Conservation (phyloP, 2,329 filamentous ascomycete genomes). For the Colletotrichum sp. region DNA sequence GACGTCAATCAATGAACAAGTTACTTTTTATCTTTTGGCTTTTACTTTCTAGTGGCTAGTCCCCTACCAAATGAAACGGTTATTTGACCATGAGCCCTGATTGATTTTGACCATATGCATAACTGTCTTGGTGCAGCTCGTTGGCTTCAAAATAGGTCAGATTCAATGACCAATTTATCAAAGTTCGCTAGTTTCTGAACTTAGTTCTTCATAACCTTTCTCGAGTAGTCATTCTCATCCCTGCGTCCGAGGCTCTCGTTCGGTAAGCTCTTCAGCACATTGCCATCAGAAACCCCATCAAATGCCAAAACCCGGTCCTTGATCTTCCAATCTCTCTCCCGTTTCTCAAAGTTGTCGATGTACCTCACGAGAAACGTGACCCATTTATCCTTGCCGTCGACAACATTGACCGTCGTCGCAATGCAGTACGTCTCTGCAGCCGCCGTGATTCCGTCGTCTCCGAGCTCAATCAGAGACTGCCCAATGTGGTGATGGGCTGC, state of each 20-base stretch:
- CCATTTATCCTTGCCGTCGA: not conserved
- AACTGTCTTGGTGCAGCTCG: not conserved
- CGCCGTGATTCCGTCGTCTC: not conserved
- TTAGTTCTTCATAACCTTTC: not conserved
- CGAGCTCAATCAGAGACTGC: not conserved
- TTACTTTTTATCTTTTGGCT: not conserved
- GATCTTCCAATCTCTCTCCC: not conserved
- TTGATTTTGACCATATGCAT: not conserved
- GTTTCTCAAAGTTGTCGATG: not conserved
- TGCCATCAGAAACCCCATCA: not conserved
- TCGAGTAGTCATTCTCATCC: not conserved
- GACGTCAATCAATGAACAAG: not conserved
- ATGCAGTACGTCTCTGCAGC: not conserved
- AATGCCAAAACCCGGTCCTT: not conserved
- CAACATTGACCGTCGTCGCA: not conserved
- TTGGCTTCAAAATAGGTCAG: fast-evolving
- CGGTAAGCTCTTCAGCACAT: not conserved
- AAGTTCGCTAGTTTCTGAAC: not conserved
- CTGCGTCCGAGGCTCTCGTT: not conserved
- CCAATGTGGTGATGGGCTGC: not conserved
- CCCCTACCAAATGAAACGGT: not conserved
- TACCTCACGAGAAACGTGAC: not conserved
- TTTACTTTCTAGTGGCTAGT: not conserved
- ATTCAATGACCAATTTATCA: not conserved
- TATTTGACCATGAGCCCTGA: not conserved